Percentiles rank a stretch among this genome's conserved stretches.
Evolutionary conservation across 192 early-diverging fungal species (phyloP).

Genomic region (Coemansia sp.): DNA sequence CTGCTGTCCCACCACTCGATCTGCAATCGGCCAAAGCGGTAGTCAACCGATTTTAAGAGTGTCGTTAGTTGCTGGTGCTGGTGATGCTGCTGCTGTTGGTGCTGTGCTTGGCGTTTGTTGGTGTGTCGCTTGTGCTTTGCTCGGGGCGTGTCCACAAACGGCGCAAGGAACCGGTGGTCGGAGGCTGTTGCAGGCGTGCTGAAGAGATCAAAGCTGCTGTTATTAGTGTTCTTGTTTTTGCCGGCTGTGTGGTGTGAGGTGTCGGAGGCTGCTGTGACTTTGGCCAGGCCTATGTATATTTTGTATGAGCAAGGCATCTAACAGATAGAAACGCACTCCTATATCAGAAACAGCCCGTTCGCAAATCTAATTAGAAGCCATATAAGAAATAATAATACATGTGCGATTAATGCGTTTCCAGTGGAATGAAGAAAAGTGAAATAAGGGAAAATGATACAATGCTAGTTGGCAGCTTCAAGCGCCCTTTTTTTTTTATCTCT

Average conservation of each 20-base stretch:
- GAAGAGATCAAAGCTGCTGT: slow-evolving; percentile 10
- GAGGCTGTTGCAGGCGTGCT: not conserved
- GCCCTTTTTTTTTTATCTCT: too few species aligned
- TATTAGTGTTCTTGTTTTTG: not conserved
- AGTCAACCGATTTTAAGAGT: slow-evolving; percentile 15
- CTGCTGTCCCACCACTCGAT: slow-evolving; percentile 31
- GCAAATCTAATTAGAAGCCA: too few species aligned
- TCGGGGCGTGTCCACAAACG: slow-evolving; percentile 3
- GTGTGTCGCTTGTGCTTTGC: not conserved
- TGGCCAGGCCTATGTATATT: slow-evolving; percentile 22
- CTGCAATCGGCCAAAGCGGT: slow-evolving; percentile 34
- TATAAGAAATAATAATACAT: too few species aligned
- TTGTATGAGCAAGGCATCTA: slow-evolving; percentile 18
- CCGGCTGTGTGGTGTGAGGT: not conserved
- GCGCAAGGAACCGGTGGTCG: not conserved
- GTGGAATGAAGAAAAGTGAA: not conserved
- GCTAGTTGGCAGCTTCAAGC: too few species aligned
- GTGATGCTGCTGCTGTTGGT: slow-evolving; percentile 4
- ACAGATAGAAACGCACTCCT: slow-evolving; percentile 4
- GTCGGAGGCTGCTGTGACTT: not conserved
- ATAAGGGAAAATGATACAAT: not conserved
- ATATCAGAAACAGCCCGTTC: too few species aligned
- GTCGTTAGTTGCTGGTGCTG: slow-evolving; percentile 5
- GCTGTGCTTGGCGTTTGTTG: not conserved
- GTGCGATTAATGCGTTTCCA: too few species aligned